Base-by-base conservation (phyloP, 2,329 filamentous ascomycete species). In the Clonostachys sp. region DNA sequence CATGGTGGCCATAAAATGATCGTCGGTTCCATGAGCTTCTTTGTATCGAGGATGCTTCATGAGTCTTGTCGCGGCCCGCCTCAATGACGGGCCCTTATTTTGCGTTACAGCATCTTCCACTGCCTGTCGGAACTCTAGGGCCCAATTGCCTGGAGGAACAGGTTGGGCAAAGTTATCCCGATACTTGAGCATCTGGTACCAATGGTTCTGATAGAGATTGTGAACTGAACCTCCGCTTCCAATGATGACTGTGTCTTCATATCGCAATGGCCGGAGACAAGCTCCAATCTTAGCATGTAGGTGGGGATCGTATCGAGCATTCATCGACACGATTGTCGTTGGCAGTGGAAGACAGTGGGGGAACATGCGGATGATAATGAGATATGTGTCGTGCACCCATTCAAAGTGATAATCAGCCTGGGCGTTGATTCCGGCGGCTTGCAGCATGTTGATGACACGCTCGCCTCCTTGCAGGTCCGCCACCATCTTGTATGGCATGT, bases 1-100 rank as follows among this genome's bases (percentile, higher is more conserved):
- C 55, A 82, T 68, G 4, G 78, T 72, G 1, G 81, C 67, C 78
- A 87, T 86, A 53, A 84, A 87, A 57, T 87, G 83, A 58, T 87
- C 84, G 56, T 88, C 84, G 0, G 84, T 87, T 1, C 73, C 83
- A 63, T 87, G 84, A 0, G 84, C 84, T 54, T 86, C 83, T 14
- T 83, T 65, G 56, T 77, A 87, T 42, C 71, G 67, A 0, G 83
- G 83, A 56, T 86, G 79, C 66, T 87, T 86, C 82, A 87, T 86
- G 54, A 87, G 57, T 33, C 81, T 70, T 3, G 80, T 81, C 46
- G 84, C 70, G 0, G 72, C 76, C 3, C 77, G 67, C 4, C 81
- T 62, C 44, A 86, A 58, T 24, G 62, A 60, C 6, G 81, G 80
- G 0, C 83, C 82, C 2, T 70, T 67, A 24, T 56, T 53, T 6